phyloP scores from a whole-genome alignment of 768 basidiomycete species.

The Pulveroboletus ravenelii region DNA sequence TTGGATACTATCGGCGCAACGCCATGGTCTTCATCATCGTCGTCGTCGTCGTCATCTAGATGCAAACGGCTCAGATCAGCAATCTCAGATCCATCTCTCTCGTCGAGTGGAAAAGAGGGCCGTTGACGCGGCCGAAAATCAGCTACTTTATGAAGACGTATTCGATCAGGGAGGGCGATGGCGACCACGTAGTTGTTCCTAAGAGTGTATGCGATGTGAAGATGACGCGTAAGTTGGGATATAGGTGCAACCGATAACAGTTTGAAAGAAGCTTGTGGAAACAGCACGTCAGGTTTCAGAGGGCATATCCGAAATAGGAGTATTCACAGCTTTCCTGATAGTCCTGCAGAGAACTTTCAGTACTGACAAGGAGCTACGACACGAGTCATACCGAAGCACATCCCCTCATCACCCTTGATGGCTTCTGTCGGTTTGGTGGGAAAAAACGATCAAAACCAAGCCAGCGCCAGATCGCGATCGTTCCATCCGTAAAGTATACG shows the following conservation, averaged over 20 bases:
- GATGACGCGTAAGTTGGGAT: slow-evolving; percentile 31
- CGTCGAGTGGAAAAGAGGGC: slow-evolving; percentile 39
- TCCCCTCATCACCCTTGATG: slow-evolving; percentile 45
- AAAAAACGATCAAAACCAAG: slow-evolving; percentile 62
- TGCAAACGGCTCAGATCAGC: slow-evolving; percentile 19
- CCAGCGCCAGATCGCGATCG: slow-evolving; percentile 64
- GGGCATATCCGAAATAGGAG: not conserved
- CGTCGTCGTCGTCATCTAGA: slow-evolving; percentile 29
- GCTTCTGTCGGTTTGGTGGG: slow-evolving; percentile 36
- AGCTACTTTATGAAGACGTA: slow-evolving; percentile 45
- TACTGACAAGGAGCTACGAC: not conserved
- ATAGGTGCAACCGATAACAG: slow-evolving; percentile 49
- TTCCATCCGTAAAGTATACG: slow-evolving; percentile 41
- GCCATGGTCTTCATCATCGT: slow-evolving; percentile 19
- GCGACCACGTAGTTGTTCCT: slow-evolving; percentile 52
- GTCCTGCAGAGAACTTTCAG: slow-evolving; percentile 43
- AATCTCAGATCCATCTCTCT: slow-evolving; percentile 22
- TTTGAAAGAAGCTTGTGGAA: slow-evolving; percentile 57
- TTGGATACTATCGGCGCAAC: not conserved
- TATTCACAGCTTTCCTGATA: slow-evolving; percentile 70
- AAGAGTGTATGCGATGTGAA: slow-evolving; percentile 42
- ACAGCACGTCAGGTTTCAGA: slow-evolving; percentile 3
- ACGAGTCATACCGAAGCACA: slow-evolving; percentile 50
- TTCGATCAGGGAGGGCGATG: slow-evolving; percentile 36
- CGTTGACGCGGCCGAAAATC: slow-evolving; percentile 42